These are phyloP conservation scores for Pseudogymnoascus sp. DNA, from an alignment of 2,329 filamentous ascomycete genomes.

Conservation along the genomic window DNA sequence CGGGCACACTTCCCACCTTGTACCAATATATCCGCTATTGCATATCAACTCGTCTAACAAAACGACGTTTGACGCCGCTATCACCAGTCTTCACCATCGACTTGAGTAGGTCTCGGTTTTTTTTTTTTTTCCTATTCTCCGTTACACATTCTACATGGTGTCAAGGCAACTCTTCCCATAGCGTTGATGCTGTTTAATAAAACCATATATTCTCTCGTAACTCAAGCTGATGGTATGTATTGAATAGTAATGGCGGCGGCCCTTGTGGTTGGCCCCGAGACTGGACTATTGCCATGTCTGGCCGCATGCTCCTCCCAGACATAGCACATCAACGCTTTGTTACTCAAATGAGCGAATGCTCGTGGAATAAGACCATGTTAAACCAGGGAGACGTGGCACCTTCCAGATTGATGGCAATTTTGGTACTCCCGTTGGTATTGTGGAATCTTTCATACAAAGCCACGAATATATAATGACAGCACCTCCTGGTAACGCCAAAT, in stretches of 20 bases:
- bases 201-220: neutral
- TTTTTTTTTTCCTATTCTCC: neutral
- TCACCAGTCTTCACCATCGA: constrained; percentile 1
- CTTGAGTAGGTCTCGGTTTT: neutral
- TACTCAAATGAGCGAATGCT: neutral
- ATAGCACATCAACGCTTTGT: neutral
- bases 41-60: constrained; percentile 4
- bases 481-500: neutral
- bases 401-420: constrained; percentile 49
- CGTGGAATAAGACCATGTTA: neutral
- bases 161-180: neutral
- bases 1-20: neutral
- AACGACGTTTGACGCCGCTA: neutral
- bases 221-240: neutral
- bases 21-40: neutral
- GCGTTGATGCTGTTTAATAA: neutral
- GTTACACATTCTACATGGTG: neutral
- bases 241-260: neutral
- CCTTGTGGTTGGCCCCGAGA: constrained; percentile 1
- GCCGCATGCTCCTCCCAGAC: neutral
- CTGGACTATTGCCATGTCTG: neutral
- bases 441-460: constrained; percentile 41
- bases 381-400: neutral
- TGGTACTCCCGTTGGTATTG: constrained; percentile 39
- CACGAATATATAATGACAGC: constrained; percentile 24